These are phyloP conservation scores for Alternaria tenuissima DNA, from an alignment of 2,329 filamentous ascomycete species.

Conservation along the genomic window DNA sequence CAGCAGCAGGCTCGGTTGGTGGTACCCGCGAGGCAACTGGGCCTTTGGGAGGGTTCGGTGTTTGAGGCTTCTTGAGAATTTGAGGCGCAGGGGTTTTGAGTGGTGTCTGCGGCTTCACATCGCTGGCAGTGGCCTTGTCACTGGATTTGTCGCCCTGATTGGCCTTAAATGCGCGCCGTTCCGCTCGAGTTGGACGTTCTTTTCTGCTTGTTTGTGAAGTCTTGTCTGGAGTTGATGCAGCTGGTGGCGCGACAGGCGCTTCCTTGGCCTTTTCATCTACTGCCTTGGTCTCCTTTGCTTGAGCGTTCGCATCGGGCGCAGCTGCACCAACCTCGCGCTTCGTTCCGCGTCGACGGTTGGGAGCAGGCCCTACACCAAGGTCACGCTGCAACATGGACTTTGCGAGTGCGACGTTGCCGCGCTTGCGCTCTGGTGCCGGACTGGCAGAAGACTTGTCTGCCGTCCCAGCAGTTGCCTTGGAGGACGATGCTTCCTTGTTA, in stretches of 20 bases:
- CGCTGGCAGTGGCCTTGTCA: slow-evolving; percentile 30
- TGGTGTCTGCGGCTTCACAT: slow-evolving; percentile 35
- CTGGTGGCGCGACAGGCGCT: slow-evolving; percentile 19
- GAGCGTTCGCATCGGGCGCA: slow-evolving; percentile 29
- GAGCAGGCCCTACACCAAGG: slow-evolving; percentile 60
- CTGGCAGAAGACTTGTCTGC: slow-evolving; percentile 51
- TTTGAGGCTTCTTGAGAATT: slow-evolving; percentile 52
- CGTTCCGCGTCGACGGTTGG: slow-evolving; percentile 53
- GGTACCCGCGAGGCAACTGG: slow-evolving; percentile 39
- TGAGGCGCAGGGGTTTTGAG: slow-evolving; percentile 44
- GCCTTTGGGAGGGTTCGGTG: slow-evolving; percentile 40
- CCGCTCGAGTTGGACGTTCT: slow-evolving; percentile 49
- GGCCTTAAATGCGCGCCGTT: slow-evolving; percentile 51
- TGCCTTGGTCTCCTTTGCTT: slow-evolving; percentile 37
- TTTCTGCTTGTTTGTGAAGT: slow-evolving; percentile 45
- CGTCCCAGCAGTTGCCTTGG: slow-evolving; percentile 36
- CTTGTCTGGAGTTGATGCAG: slow-evolving; percentile 37
- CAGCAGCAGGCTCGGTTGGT: slow-evolving; percentile 40
- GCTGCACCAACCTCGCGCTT: slow-evolving; percentile 46
- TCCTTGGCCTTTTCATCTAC: slow-evolving; percentile 44
- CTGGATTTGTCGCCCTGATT: slow-evolving; percentile 45
- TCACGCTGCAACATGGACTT: slow-evolving; percentile 70
- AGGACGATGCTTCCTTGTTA: slow-evolving; percentile 57
- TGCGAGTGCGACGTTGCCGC: slow-evolving; percentile 62
- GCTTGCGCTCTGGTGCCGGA: slow-evolving; percentile 58